These are phyloP conservation scores for Dittrichia graveolens DNA, from an alignment of 129 eudicot species.

Conservation along the genomic window DNA sequence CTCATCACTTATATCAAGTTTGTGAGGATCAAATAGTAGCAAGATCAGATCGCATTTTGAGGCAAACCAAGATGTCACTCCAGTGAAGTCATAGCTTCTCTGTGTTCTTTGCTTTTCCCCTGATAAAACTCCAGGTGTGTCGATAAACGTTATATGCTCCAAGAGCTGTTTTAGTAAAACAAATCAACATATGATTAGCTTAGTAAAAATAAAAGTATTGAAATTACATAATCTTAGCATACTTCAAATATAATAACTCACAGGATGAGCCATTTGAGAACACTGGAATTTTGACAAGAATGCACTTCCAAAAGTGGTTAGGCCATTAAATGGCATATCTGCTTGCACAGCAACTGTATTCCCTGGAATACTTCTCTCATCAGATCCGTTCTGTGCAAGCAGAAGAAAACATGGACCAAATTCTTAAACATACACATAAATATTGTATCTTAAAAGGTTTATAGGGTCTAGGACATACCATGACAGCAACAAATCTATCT, in stretches of 20 bases:
- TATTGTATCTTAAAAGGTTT: background rate
- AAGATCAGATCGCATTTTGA: constrained; percentile 82
- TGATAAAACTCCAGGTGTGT: constrained; percentile 93
- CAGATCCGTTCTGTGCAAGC: constrained; percentile 68
- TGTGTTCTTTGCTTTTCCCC: constrained; percentile 96
- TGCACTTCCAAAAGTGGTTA: constrained; percentile 78
- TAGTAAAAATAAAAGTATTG: background rate
- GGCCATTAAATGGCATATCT: constrained; percentile 93
- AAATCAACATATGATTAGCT: constrained; percentile 10
- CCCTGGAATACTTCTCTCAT: constrained; percentile 94
- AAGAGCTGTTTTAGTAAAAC: constrained; percentile 47
- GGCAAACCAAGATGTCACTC: constrained; percentile 96
- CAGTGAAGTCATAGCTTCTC: constrained; percentile 93
- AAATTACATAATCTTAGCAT: background rate
- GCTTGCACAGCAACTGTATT: constrained; percentile 93
- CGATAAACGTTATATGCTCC: constrained; percentile 89
- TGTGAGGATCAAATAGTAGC: constrained; percentile 92
- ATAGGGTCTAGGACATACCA: constrained; percentile 51
- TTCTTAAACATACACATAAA: background rate
- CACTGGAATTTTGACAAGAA: constrained; percentile 95
- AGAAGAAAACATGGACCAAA: constrained; percentile 15
- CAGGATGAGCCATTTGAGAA: constrained; percentile 96
- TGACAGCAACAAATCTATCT: constrained; percentile 89
- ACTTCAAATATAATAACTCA: constrained; percentile 44
- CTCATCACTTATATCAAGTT: constrained; percentile 93